phyloP scores from a whole-genome alignment of 2,329 filamentous ascomycete species.

The Fusarium incarnatum region DNA sequence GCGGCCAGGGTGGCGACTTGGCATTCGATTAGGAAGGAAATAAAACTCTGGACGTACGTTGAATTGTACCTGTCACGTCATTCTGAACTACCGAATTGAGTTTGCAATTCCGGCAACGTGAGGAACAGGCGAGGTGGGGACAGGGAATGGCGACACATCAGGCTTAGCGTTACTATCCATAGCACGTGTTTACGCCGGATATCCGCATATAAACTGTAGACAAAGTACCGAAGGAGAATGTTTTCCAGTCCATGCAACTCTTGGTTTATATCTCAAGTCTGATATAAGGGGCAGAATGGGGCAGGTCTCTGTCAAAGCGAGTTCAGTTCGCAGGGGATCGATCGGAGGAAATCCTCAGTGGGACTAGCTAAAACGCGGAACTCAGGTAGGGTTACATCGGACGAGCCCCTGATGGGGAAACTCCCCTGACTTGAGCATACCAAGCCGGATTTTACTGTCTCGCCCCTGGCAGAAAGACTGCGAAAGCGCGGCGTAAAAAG shows the following conservation, averaged over 20 bases:
- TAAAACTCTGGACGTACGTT: not conserved
- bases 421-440: not conserved
- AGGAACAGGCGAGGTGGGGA: not conserved
- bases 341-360: not conserved
- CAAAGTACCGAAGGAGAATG: not conserved
- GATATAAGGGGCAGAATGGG: slow-evolving; percentile 3
- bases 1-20: not conserved
- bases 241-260: not conserved
- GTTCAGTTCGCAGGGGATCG: not conserved
- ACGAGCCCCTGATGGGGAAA: not conserved
- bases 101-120: not conserved
- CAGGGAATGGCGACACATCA: not conserved
- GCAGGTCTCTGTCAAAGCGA: not conserved
- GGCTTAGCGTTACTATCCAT: not conserved
- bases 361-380: not conserved
- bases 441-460: not conserved
- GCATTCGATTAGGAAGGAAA: not conserved
- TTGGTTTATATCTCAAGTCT: not conserved
- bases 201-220: not conserved
- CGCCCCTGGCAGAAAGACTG: not conserved
- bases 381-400: not conserved
- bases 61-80: not conserved
- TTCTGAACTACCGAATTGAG: not conserved
- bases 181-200: not conserved
- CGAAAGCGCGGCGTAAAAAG: not conserved